Percentiles rank a stretch among this genome's conserved stretches.
phyloP scores from a whole-genome alignment of 495 filamentous ascomycete genomes.

The Penicillium malachiteum region DNA sequence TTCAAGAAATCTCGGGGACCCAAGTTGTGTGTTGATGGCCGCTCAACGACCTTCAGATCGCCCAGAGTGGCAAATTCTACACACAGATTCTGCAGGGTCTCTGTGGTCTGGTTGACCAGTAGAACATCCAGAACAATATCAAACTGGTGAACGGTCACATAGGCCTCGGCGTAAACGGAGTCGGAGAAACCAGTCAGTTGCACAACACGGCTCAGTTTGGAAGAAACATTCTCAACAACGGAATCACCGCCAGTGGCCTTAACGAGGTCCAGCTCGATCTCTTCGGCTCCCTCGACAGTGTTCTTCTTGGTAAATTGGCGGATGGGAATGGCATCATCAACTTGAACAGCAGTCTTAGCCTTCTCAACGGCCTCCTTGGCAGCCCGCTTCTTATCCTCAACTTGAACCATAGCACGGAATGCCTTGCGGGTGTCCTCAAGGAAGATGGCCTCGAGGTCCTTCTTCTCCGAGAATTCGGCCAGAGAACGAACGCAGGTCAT shows the following conservation, averaged over 20 bases:
- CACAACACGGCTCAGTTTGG: conserved; percentile 93
- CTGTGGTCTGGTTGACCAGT: conserved; percentile 94
- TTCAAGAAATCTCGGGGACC: conserved; percentile 95
- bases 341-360: conserved; percentile 90
- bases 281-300: conserved; percentile 76
- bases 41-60: conserved; percentile 96
- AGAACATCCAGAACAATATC: conserved; percentile 98
- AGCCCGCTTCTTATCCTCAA: conserved; percentile 94
- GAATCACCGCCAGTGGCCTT: conserved; percentile 91
- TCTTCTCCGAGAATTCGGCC: conserved; percentile 84
- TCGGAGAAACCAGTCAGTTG: conserved; percentile 99
- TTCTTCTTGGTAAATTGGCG: conserved; percentile 93
- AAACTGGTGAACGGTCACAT: conserved; percentile 98
- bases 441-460: conserved; percentile 88
- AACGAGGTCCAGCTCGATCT: conserved; percentile 86
- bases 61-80: conserved; percentile 98
- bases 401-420: conserved; percentile 97
- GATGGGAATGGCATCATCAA: conserved; percentile 91
- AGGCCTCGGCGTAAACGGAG: conserved; percentile 96
- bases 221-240: conserved; percentile 78
- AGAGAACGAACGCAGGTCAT: conserved; percentile 95
- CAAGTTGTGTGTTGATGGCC: conserved; percentile 92
- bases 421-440: conserved; percentile 94
- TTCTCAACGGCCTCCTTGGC: conserved; percentile 88
- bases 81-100: conserved; percentile 94